Percentiles rank a stretch among this genome's conserved stretches.
These are phyloP conservation scores for Exidia glandulosa DNA, from an alignment of 768 basidiomycete genomes.

Conservation along the genomic window DNA sequence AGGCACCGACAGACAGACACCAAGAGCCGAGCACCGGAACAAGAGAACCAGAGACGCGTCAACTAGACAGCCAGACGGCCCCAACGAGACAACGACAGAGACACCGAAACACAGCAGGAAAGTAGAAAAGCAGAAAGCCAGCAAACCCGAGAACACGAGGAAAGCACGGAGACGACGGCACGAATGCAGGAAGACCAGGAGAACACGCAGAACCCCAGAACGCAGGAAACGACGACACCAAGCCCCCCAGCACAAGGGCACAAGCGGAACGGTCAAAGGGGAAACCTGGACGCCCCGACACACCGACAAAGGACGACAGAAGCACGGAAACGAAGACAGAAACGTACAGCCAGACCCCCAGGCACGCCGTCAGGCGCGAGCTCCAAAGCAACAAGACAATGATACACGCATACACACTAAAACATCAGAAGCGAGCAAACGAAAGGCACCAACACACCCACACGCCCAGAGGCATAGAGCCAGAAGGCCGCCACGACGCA, in stretches of 20 bases:
- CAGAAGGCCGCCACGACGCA: neutral
- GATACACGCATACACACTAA: constrained; percentile 24
- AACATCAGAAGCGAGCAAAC: neutral
- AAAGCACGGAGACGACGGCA: neutral
- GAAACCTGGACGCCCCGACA: neutral
- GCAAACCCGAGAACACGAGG: constrained; percentile 13
- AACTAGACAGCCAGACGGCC: constrained; percentile 10
- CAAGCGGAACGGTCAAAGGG: neutral
- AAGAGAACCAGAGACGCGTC: neutral
- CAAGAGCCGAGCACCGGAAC: neutral
- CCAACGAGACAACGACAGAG: constrained; percentile 21
- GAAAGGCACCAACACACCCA: neutral
- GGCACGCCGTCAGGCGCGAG: constrained; percentile 57
- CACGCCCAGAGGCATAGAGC: neutral
- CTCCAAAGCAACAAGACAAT: constrained; percentile 85
- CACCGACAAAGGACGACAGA: neutral
- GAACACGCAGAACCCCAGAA: neutral
- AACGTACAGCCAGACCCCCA: constrained; percentile 5
- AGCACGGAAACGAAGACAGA: neutral
- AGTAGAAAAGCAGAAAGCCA: constrained; percentile 18
- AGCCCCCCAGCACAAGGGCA: neutral
- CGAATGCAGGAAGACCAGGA: neutral
- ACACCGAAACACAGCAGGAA: constrained; percentile 14
- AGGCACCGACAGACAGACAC: constrained; percentile 34
- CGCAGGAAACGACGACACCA: neutral